These are phyloP conservation scores for Herpetomonas samuelpessoai DNA, from an alignment of 208 protist genomes.

Conservation along the genomic window DNA sequence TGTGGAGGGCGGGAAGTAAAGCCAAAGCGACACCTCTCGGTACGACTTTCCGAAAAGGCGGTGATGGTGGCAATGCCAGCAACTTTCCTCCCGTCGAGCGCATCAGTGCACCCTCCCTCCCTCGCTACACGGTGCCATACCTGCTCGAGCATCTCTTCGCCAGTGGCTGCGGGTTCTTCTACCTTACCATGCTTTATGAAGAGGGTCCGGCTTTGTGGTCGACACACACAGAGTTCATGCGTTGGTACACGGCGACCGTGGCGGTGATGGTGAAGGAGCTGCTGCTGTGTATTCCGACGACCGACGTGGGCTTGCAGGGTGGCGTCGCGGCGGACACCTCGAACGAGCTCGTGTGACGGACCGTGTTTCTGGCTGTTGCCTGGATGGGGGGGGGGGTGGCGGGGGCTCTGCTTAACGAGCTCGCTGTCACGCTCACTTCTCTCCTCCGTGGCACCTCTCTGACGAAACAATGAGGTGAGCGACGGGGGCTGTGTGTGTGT, in stretches of 20 bases:
- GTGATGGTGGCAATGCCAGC: not conserved
- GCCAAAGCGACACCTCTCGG: not conserved
- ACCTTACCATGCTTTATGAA: constrained; percentile 50
- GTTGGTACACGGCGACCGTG: constrained; percentile 48
- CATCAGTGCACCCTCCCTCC: not conserved
- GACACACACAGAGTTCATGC: constrained; percentile 47
- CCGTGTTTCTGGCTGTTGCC: no score
- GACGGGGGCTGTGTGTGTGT: no score
- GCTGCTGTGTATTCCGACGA: constrained; percentile 19
- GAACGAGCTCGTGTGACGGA: no score
- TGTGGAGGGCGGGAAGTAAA: no score
- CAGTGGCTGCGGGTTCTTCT: constrained; percentile 29
- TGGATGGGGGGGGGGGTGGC: no score
- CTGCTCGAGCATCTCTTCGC: constrained; percentile 33
- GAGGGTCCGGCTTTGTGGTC: constrained; percentile 41
- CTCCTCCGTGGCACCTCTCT: no score
- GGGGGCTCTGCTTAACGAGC: no score
- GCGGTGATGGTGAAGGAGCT: constrained; percentile 20
- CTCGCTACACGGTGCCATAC: constrained; percentile 4
- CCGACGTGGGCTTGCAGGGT: no score
- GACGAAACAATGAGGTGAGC: no score
- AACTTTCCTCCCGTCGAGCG: not conserved
- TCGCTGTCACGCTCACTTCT: no score
- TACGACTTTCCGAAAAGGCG: not conserved
- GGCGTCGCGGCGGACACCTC: no score